Percentiles rank a stretch among this genome's conserved stretches.
Evolutionary conservation across 2,329 filamentous ascomycete species (phyloP).

Genomic region (Penicillium sp.): DNA sequence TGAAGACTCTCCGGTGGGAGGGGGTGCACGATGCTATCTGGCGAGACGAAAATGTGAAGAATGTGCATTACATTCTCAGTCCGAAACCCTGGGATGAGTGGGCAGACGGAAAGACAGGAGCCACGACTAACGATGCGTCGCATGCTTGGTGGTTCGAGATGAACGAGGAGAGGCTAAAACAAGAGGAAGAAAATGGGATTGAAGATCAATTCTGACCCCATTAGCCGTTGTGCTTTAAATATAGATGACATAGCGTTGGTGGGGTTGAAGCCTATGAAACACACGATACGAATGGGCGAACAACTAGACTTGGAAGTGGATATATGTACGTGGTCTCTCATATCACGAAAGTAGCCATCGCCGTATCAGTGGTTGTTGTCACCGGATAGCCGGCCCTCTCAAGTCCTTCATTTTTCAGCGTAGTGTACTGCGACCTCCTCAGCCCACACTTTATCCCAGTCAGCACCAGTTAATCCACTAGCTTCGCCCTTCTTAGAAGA

Average conservation of each 20-base stretch:
- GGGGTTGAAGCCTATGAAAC: not conserved
- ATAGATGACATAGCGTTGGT: not conserved
- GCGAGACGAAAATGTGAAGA: conserved; percentile 61
- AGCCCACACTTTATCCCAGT: not conserved
- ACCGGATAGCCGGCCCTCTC: not conserved
- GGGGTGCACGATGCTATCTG: conserved; percentile 61
- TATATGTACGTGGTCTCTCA: not conserved
- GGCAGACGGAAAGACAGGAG: conserved; percentile 18
- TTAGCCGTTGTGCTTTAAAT: not conserved
- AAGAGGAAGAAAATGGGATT: conserved; percentile 37
- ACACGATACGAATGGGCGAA: not conserved
- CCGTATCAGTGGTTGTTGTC: not conserved
- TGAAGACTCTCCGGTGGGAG: conserved; percentile 59
- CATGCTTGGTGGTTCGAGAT: conserved; percentile 60
- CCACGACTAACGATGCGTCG: conserved; percentile 46
- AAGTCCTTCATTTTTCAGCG: not conserved
- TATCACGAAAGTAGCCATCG: not conserved
- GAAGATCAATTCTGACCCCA: conserved; percentile 2
- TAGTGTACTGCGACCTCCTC: not conserved
- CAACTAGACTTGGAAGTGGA: not conserved
- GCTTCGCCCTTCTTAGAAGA: not conserved
- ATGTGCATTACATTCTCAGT: conserved; percentile 62
- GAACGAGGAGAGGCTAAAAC: conserved; percentile 39
- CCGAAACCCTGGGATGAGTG: conserved; percentile 65
- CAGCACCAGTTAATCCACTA: not conserved